Evolutionary conservation across 129 eudicot genomes (phyloP), one percentile per base, ranked within the genome.

Genomic region (Arctium minus): DNA sequence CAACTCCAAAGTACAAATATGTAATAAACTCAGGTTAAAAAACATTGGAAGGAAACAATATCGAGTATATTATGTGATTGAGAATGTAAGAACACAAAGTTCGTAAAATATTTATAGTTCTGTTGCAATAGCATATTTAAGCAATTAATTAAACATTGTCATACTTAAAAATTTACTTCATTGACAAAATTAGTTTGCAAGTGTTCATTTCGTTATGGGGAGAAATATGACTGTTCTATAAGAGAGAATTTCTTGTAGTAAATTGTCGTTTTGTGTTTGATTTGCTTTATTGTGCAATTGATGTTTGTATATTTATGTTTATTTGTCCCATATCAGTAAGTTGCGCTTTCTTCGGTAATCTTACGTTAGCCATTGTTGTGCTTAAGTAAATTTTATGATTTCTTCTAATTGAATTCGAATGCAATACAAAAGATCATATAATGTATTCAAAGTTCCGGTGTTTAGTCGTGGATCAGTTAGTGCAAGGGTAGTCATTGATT

Each of bases 201-300:
- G 15, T 27, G 12, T 67, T 67, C 33, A 67, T 56, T 35, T 77
- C 50, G 35, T 33, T 15, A 42, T n/a, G 4, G 13, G 22, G 27
- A 77, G 48, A 60, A 77, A 56, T 17, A 35, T 56, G 40, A 18
- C 5, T 70, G 40, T 30, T 39, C 22, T 40, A 69, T 42, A 12
- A 68, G 44, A 40, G 42, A 32, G 40, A 5, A 3, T 79, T 40
- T 68, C 39, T 64, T 65, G 17, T 77, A 11, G 81, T 27, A 27
- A 64, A 10, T 42, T 74, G 38, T 4, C 18, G 22, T 30, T 32
- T 50, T 32, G 70, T 8, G 13, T 53, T 70, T 35, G 75, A 31
- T 76, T 76, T 76, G 30, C 70, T 76, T 31, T 76, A 6, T n/a
- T 76, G 37, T 42, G 78, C 37, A 40, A 10, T 39, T 37, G 77